phyloP scores from a whole-genome alignment of 2,329 filamentous ascomycete species.

The Microsporum audouinii region DNA sequence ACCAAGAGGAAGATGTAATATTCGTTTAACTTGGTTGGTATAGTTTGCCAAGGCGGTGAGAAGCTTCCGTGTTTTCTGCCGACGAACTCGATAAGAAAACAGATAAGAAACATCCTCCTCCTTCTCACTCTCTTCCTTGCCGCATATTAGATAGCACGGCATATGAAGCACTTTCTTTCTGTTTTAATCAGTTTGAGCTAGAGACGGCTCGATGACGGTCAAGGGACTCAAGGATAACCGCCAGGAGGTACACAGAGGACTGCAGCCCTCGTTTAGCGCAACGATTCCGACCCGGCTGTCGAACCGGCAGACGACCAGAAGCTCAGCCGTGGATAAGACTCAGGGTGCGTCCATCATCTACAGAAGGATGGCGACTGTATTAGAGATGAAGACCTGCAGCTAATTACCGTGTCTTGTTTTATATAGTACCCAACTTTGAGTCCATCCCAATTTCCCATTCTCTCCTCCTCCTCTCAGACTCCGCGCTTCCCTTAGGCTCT shows the following conservation, averaged over 20 bases:
- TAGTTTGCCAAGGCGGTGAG: background rate
- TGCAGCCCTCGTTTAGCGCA: background rate
- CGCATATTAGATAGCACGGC: background rate
- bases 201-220: background rate
- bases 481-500: constrained; percentile 51
- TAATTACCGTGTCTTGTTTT: background rate
- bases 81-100: background rate
- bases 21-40: background rate
- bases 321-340: background rate
- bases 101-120: background rate
- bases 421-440: background rate
- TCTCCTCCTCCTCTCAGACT: constrained; percentile 52
- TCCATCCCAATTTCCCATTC: constrained; percentile 34
- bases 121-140: background rate
- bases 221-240: background rate
- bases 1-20: background rate
- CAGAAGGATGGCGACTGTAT: background rate
- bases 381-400: background rate
- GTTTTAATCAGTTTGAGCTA: background rate
- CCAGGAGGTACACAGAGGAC: background rate
- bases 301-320: background rate
- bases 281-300: background rate
- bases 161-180: background rate
- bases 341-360: background rate
- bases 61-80: background rate